A percentile compares a stretch with the other conserved stretches of the same genome.
Evolutionary conservation across 2,329 filamentous ascomycete species (phyloP).

Genomic region (Lecanicillium sp.): DNA sequence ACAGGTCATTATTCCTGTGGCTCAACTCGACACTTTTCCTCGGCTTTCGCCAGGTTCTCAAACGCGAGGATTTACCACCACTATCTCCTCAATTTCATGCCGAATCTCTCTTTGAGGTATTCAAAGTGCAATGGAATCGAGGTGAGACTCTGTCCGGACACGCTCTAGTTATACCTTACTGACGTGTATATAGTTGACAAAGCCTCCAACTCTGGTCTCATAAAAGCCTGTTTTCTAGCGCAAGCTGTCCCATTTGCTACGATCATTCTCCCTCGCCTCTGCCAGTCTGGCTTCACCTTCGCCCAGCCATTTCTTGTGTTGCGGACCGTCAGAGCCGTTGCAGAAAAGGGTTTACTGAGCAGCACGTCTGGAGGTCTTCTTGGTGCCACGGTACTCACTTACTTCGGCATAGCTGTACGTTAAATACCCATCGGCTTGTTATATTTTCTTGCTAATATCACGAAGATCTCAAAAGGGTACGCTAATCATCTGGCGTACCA

Average conservation of each 20-base stretch:
- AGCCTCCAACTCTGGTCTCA: too few relatives aligned
- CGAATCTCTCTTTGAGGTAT: background rate
- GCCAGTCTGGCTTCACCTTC: background rate
- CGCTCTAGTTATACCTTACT: too few relatives aligned
- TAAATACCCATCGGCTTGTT: too few relatives aligned
- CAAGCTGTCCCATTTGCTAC: too few relatives aligned
- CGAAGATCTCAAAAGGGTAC: background rate
- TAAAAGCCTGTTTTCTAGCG: too few relatives aligned
- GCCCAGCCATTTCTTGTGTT: conserved; percentile 1
- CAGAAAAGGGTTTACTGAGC: background rate
- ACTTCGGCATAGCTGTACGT: conserved; percentile 2
- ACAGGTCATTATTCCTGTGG: background rate
- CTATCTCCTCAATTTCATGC: conserved; percentile 1
- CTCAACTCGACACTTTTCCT: conserved; percentile 3
- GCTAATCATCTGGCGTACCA: background rate
- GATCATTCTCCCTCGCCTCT: background rate
- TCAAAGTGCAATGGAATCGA: background rate
- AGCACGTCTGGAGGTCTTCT: background rate
- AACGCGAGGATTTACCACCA: background rate
- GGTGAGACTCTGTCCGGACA: too few relatives aligned
- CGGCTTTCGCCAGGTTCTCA: background rate
- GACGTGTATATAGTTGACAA: too few relatives aligned
- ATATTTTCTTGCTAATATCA: too few relatives aligned
- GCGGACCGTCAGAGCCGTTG: background rate
- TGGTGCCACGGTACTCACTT: background rate